A percentile compares a stretch with the other conserved stretches of the same genome.
These are phyloP conservation scores for Boletus edulis DNA, from an alignment of 768 basidiomycete genomes.

Conservation along the genomic window DNA sequence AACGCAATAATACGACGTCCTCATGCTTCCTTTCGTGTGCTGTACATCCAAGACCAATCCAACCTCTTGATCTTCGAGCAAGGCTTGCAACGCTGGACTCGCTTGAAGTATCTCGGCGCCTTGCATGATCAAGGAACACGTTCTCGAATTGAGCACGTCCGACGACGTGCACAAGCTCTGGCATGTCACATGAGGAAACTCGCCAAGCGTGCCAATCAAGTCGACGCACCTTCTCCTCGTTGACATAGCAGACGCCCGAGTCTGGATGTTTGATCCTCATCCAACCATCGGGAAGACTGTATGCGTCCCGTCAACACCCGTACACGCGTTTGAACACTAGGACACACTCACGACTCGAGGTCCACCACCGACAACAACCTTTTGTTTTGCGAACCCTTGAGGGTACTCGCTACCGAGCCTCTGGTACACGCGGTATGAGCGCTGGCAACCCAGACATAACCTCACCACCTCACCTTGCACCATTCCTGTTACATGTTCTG, in stretches of 20 bases:
- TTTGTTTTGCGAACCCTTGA: constrained; percentile 13
- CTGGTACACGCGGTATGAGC: not conserved
- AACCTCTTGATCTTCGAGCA: constrained; percentile 10
- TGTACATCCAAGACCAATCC: constrained; percentile 19
- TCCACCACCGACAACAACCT: not conserved
- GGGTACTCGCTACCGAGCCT: constrained; percentile 11
- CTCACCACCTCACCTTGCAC: constrained; percentile 10
- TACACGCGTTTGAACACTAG: not conserved
- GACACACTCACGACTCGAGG: constrained; percentile 8
- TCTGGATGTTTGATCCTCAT: constrained; percentile 30
- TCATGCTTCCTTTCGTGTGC: not conserved
- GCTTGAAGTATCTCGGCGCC: constrained; percentile 5
- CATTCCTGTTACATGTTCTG: not conserved
- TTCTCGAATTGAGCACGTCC: constrained; percentile 4
- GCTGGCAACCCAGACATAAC: not conserved
- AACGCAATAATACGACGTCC: constrained; percentile 26
- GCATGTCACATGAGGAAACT: not conserved
- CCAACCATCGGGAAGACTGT: constrained; percentile 26
- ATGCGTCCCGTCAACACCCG: not conserved
- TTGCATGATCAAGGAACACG: constrained; percentile 10
- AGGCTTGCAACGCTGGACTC: constrained; percentile 1
- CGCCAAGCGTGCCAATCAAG: not conserved
- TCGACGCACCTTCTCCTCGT: constrained; percentile 29
- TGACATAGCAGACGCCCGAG: constrained; percentile 30
- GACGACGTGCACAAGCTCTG: constrained; percentile 16